Evolutionary conservation across 306 rosid genomes (phyloP), one percentile per base, ranked within the genome.

Genomic region (Echinosophora koreensis): DNA sequence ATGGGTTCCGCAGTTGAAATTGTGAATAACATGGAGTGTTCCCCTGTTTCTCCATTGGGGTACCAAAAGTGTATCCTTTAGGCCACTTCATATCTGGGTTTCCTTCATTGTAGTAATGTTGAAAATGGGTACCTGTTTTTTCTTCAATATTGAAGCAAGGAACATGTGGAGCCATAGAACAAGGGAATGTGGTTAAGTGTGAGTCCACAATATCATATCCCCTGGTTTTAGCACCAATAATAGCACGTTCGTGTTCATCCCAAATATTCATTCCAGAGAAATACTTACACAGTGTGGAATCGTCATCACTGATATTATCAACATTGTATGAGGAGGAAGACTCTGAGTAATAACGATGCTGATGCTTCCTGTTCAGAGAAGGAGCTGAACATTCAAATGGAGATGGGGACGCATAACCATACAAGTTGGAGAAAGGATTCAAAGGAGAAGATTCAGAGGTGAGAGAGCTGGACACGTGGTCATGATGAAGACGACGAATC

Each of bases 181-280:
- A 52, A 47, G 71, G 71, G 56, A 3, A 8, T 15, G 30, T 52
- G 49, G 70, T n/a, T n/a, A n/a, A n/a, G n/a, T n/a, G n/a, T 4
- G 80, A 63, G 55, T 59, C 82, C 30, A 15, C 28, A 30, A 15
- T 44, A 30, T 57, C 76, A 57, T 50, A 27, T 14, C 58, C 84
- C 50, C 35, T 69, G 69, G 62, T 80, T 73, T 67, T 77, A 56
- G 77, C 57, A 55, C 72, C 73, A 51, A 12, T 3, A 51, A 12
- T 1, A 46, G 3, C 15, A 46, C 32, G 32, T 30, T 30, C 32
- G 34, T 47, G 83, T 66, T 75, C 82, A 28, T 77, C 82, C 6
- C 69, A 49, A 39, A 85, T 41, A 41, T 59, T 81, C 85, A 87
- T 72, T 55, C 88, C 75, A 27, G 11, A 56, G 51, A 84, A 82